phyloP scores from a whole-genome alignment of 1,284 basidiomycete species.

The Cryptococcus sp. region DNA sequence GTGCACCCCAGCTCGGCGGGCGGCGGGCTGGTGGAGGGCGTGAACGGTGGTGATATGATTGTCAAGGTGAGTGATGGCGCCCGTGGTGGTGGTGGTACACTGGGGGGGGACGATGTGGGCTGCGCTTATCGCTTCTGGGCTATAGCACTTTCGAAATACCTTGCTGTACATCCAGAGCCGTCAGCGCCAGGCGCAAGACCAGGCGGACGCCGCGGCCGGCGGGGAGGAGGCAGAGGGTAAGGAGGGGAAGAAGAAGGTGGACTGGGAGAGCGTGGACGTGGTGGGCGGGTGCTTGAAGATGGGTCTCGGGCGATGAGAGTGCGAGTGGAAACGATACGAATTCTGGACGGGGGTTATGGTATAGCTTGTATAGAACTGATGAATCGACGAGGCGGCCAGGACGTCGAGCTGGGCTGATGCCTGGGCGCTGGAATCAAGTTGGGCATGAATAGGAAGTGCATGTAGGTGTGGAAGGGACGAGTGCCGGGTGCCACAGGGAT shows the following conservation, averaged over 20 bases:
- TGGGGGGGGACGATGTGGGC: background rate
- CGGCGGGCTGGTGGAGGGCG: conserved; percentile 75
- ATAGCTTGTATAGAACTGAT: no score
- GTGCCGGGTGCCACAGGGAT: no score
- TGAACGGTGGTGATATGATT: conserved; percentile 87
- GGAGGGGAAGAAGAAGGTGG: conserved; percentile 51
- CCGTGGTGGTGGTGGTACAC: no score
- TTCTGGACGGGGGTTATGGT: no score
- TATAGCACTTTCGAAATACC: conserved; percentile 83
- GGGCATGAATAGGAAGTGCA: no score
- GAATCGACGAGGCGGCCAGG: no score
- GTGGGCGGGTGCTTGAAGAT: conserved; percentile 82
- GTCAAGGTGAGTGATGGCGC: conserved; percentile 40
- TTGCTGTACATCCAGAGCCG: conserved; percentile 66
- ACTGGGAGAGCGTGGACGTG: conserved; percentile 81
- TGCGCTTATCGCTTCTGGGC: background rate
- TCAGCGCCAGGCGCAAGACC: conserved; percentile 33
- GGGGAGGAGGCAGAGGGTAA: conserved; percentile 48
- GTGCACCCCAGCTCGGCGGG: conserved; percentile 61
- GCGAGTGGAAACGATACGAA: background rate
- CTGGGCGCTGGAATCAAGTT: no score
- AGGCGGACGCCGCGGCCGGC: conserved; percentile 3
- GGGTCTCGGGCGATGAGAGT: conserved; percentile 53
- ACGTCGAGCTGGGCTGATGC: no score
- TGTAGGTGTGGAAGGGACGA: no score